A percentile compares a stretch with the other conserved stretches of the same genome.
Evolutionary conservation across 169 alveolate genomes (phyloP).

Genomic region (Eimeria necatrix): DNA sequence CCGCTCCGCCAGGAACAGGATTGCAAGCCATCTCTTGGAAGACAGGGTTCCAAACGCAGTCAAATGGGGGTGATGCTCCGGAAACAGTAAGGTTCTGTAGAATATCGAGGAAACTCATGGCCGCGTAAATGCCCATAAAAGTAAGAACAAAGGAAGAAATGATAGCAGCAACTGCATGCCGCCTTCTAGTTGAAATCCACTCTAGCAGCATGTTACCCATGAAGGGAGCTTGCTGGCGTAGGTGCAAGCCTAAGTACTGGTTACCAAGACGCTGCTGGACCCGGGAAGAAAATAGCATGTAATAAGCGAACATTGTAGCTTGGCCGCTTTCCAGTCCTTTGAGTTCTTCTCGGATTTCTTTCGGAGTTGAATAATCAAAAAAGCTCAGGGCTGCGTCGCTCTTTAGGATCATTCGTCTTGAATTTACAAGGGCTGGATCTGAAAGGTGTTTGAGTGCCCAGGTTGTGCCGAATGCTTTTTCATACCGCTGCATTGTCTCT

Average conservation of each 20-base stretch:
- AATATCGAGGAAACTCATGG: slow-evolving; percentile 72
- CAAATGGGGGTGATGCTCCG: slow-evolving; percentile 64
- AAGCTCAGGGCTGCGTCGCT: slow-evolving; percentile 79
- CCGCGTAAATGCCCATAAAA: slow-evolving; percentile 72
- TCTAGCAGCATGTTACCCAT: slow-evolving; percentile 80
- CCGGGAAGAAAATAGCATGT: slow-evolving; percentile 67
- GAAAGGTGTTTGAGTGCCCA: slow-evolving; percentile 68
- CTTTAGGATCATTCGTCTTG: slow-evolving; percentile 67
- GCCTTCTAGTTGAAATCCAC: slow-evolving; percentile 72
- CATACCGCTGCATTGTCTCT: slow-evolving; percentile 32
- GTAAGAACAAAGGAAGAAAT: slow-evolving; percentile 41
- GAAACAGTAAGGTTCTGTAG: slow-evolving; percentile 50
- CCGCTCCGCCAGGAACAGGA: slow-evolving; percentile 71
- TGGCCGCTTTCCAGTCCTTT: slow-evolving; percentile 77
- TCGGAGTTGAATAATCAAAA: slow-evolving; percentile 76
- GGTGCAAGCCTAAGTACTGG: slow-evolving; percentile 72
- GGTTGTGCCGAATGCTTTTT: slow-evolving; percentile 57
- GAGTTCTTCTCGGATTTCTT: slow-evolving; percentile 63
- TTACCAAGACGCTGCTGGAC: slow-evolving; percentile 46
- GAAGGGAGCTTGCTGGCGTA: slow-evolving; percentile 80
- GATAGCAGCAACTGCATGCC: slow-evolving; percentile 55
- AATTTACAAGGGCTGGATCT: slow-evolving; percentile 68
- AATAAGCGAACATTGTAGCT: slow-evolving; percentile 73
- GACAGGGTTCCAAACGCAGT: slow-evolving; percentile 78
- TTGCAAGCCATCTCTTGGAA: slow-evolving; percentile 79